Base-by-base conservation (phyloP, 2,329 filamentous ascomycete species). In the Ceratocystis alfenasii region DNA sequence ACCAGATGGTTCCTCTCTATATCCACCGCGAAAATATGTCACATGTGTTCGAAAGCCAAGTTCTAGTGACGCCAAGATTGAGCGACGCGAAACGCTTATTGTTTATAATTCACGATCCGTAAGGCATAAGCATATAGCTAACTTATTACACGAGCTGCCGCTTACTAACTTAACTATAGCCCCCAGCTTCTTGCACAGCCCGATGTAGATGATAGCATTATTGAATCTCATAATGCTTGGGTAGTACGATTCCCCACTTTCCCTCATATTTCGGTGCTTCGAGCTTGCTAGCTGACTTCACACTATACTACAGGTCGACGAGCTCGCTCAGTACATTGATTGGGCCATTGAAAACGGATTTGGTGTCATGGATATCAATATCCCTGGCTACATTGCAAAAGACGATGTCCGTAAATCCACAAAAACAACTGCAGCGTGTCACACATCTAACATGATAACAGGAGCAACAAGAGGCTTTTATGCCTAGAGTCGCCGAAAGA, bases 41-140 rank as follows among this genome's bases (percentile, higher is more conserved):
- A 68, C 87, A 85, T 70, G 87, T 87, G 0, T 96, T 93, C 71
- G 86, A 93, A 71, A 88, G 95, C 69, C 90, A 96, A 74, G 87
- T 96, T 1, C 77, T 96, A 44, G 87, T 90, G 7, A 95, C 90
- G 73, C 83, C 86, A 1, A 82, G 86, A 57, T 84, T 94, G 64
- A 79, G 84, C 66, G 76, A 81, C 45, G 81, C 83, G 20, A 83
- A 82, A 66, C 89, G 85, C 64, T 79, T 97, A 2, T 73, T 99
- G 12, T 78, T 99, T 10, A 87, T 97, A 61, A 87, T 99, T 66
- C 94, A 99, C 74, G 93, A 96, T 72, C 90, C 93, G 81, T 90
- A 76, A 80, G 87, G 80, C 41, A 57, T 15, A 10, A 15, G 1
- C 28, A 59, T 12, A 15, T 33, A 30, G 55, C 55, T 5, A 36